Evolutionary conservation across 2,329 filamentous ascomycete species (phyloP), one percentile per base, ranked within the genome.

Genomic region (Neoascochyta sp.): DNA sequence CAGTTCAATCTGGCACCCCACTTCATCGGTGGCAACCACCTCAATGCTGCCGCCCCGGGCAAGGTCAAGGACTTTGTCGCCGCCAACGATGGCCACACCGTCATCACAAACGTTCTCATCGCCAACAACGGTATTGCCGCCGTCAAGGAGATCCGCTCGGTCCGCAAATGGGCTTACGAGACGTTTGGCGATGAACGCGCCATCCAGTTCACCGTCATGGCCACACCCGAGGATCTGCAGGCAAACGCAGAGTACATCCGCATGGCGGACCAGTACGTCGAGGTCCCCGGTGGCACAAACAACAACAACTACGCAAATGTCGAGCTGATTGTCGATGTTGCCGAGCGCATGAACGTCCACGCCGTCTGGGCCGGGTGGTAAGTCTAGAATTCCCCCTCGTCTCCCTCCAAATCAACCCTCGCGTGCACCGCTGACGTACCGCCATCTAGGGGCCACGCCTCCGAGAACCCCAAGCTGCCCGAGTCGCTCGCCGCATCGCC

Each of bases 301-400:
- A 98, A 98, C 77, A 95, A 98, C 81, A 98, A 98, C 70, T 98
- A 98, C 69, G 92, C 92, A 70, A 98, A 98, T 64, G 92, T 98
- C 39, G 92, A 98, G 72, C 76, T 98, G 63, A 98, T 98, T 66
- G 92, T 98, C 48, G 92, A 98, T 71, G 81, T 98, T 62, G 92
- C 92, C 15, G 92, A 98, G 75, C 87, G 92, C 43, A 96, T 95
- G 88, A 80, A 90, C 54, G 92, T 98, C 39, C 92, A 98, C 60
- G 92, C 92, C 37, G 92, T 98, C 10, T 98, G 92, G 92, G 92
- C 92, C 53, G 92, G 92, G 75, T 98, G 92, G 89, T 92, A 69
- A 74, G 83, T 44, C 38, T 24, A 24, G 8, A 25, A 7, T 20
- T 20, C 7, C 7, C 10, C 18, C 19, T 27, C 18, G 10, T 6